A percentile compares a stretch with the other conserved stretches of the same genome.
Evolutionary conservation across 768 basidiomycete genomes (phyloP).

Genomic region (Boletus subparvulus): DNA sequence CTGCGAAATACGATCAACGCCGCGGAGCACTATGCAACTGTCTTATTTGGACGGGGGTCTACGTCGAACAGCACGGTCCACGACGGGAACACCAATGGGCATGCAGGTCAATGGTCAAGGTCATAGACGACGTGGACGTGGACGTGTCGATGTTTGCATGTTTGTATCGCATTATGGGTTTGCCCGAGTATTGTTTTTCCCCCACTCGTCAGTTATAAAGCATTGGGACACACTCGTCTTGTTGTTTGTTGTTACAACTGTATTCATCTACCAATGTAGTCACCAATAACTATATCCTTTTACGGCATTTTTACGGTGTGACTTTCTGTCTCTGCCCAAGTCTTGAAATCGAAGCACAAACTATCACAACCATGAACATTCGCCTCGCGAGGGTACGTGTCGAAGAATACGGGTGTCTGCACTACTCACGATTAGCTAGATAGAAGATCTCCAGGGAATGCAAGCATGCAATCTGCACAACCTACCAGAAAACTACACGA

Average conservation of each 20-base stretch:
- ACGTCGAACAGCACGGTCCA: conserved; percentile 23
- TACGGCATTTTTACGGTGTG: conserved; percentile 1
- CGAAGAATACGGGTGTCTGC: background rate
- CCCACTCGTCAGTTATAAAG: background rate
- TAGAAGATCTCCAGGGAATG: conserved; percentile 88
- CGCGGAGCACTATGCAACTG: conserved; percentile 69
- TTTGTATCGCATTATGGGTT: conserved; percentile 11
- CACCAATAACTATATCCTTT: conserved; percentile 10
- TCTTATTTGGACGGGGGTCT: conserved; percentile 60
- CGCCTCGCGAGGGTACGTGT: conserved; percentile 30
- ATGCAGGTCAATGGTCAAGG: conserved; percentile 25
- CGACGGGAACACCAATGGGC: conserved; percentile 24
- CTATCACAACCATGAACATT: conserved; percentile 27
- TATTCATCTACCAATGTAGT: conserved; percentile 25
- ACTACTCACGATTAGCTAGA: conserved; percentile 43
- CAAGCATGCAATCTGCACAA: conserved; percentile 93
- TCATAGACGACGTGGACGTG: conserved; percentile 16
- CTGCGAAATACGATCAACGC: conserved; percentile 66
- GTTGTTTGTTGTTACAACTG: conserved; percentile 26
- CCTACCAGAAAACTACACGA: conserved; percentile 87
- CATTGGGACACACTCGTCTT: conserved; percentile 14
- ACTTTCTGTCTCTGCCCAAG: background rate
- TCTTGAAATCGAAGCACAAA: background rate
- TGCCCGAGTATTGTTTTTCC: background rate
- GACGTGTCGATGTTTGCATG: conserved; percentile 1